A percentile compares a stretch with the other conserved stretches of the same genome.
These are phyloP conservation scores for Gilbertella persicaria DNA, from an alignment of 371 early-diverging fungal genomes.

Conservation along the genomic window DNA sequence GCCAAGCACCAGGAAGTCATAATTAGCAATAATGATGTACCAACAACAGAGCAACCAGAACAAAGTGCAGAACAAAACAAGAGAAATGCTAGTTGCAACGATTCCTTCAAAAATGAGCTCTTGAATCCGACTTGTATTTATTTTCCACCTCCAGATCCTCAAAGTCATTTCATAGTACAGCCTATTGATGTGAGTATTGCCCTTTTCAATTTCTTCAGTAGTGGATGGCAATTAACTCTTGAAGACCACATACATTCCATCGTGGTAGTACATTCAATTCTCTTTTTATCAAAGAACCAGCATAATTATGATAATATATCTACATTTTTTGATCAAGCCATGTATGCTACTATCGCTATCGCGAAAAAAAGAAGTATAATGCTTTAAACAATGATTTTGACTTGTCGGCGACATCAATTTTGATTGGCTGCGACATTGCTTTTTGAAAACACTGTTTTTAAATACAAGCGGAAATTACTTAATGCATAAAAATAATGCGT, in stretches of 20 bases:
- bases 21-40: slow-evolving; percentile 8
- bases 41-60: slow-evolving; percentile 11
- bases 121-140: slow-evolving; percentile 2
- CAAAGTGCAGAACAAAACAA: slow-evolving; percentile 10
- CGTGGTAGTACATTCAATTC: slow-evolving; percentile 10
- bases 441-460: too few species aligned
- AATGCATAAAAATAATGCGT: too few species aligned
- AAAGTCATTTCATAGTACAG: slow-evolving; percentile 5
- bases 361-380: too few species aligned
- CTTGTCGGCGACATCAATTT: too few species aligned
- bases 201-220: not conserved
- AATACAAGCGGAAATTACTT: too few species aligned
- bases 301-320: slow-evolving; percentile 10
- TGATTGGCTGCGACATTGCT: too few species aligned
- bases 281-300: slow-evolving; percentile 4
- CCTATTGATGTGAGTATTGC: slow-evolving; percentile 6
- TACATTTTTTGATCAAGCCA: slow-evolving; percentile 1
- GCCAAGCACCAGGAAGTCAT: slow-evolving; percentile 4
- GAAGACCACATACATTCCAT: slow-evolving; percentile 10
- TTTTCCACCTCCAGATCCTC: slow-evolving; percentile 11
- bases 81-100: slow-evolving; percentile 4
- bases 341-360: slow-evolving; percentile 4
- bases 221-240: slow-evolving; percentile 9
- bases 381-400: too few species aligned
- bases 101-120: slow-evolving; percentile 8